A percentile compares a stretch with the other conserved stretches of the same genome.
Conservation (phyloP, 2,329 filamentous ascomycete genomes). For the Golovinomyces cichoracearum region DNA sequence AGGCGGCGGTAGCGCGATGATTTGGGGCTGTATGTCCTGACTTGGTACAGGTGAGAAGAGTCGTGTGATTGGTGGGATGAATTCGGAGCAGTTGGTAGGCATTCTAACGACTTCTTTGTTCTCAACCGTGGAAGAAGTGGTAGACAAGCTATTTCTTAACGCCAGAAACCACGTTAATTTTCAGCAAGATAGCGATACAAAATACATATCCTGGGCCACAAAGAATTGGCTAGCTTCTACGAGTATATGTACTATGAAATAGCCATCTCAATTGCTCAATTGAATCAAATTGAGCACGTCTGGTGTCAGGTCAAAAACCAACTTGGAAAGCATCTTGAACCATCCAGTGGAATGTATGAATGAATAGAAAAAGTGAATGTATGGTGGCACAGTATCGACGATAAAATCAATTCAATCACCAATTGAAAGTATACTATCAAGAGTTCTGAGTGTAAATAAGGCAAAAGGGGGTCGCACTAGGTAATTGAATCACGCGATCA, state of each 20-base stretch:
- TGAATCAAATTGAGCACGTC: not conserved
- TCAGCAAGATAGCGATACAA: not conserved
- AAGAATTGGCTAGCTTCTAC: not conserved
- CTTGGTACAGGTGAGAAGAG: not conserved
- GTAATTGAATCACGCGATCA: too few species aligned
- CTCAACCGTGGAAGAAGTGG: not conserved
- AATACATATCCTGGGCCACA: not conserved
- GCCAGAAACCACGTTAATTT: not conserved
- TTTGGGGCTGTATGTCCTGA: too few species aligned
- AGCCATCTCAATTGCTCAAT: not conserved
- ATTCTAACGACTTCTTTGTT: not conserved
- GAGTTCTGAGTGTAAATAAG: not conserved
- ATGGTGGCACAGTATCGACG: not conserved
- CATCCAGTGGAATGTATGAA: not conserved
- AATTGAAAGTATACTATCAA: not conserved
- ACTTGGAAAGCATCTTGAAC: not conserved
- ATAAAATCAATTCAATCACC: not conserved
- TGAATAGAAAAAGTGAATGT: not conserved
- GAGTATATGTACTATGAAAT: not conserved
- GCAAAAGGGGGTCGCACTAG: too few species aligned
- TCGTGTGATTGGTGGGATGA: not conserved
- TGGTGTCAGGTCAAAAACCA: not conserved
- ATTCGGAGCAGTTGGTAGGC: not conserved
- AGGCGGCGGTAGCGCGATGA: not conserved
- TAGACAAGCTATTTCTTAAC: not conserved